phyloP scores from a whole-genome alignment of 345 rosid genomes.

The Toxicodendron radicans region DNA sequence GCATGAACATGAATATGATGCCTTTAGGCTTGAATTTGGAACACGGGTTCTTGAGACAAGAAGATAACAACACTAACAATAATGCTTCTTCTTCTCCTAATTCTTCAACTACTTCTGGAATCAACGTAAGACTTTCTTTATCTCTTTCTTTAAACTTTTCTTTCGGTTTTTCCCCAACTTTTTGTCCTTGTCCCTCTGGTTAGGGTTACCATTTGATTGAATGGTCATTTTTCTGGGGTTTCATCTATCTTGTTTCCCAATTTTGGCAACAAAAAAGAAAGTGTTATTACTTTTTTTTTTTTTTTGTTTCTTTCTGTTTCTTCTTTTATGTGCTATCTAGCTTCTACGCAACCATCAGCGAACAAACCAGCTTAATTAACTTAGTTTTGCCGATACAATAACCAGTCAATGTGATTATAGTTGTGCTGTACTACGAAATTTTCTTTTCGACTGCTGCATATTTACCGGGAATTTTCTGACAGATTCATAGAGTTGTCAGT shows the following conservation, averaged over 20 bases:
- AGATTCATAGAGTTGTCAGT: neutral
- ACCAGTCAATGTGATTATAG: too few species aligned
- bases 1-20: slow-evolving; percentile 23
- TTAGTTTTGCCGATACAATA: too few species aligned
- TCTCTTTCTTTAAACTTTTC: neutral
- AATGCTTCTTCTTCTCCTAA: slow-evolving; percentile 31
- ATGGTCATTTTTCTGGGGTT: slow-evolving; percentile 11
- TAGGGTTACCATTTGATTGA: slow-evolving; percentile 16
- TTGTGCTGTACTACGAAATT: neutral
- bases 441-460: neutral
- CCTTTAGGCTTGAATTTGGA: slow-evolving; percentile 42
- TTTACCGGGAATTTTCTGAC: neutral
- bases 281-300: too few species aligned
- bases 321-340: neutral
- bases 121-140: slow-evolving; percentile 34
- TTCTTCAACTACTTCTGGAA: slow-evolving; percentile 41
- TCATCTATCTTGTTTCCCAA: neutral
- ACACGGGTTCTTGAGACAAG: slow-evolving; percentile 45
- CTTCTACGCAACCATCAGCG: neutral
- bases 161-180: neutral
- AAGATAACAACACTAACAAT: slow-evolving; percentile 18
- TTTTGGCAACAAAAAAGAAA: slow-evolving; percentile 5
- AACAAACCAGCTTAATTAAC: neutral
- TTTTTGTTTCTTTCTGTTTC: neutral
- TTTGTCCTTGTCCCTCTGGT: slow-evolving; percentile 1